Evolutionary conservation across 192 early-diverging fungal genomes (phyloP), one percentile per base, ranked within the genome.

Genomic region (Blastocladiella britannica): DNA sequence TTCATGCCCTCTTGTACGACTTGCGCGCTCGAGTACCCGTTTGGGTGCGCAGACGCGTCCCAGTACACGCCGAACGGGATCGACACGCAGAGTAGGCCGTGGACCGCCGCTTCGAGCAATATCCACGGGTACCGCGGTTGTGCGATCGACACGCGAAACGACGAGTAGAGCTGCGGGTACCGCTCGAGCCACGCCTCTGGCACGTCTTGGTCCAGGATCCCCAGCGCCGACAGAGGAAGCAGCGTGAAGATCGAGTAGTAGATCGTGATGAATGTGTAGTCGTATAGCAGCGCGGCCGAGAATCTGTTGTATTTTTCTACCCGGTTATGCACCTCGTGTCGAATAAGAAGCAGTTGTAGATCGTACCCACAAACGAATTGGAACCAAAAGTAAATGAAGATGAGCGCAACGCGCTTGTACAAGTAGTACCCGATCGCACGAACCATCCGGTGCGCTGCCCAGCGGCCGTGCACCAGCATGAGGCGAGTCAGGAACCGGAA

Each of bases 241-340:
- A 81, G 79, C 20, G 92, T 89, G 59, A 91, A 88, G 1, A 85
- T 55, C 61, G 88, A 65, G 63, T 96, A 91, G 72, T 86, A 91
- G 56, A 91, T 73, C n/a, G 83, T 74, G 54, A 92, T 79, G 53
- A 84, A 82, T 20, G 88, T 80, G 66, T 86, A 82, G 65, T 97
- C 91, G 61, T 87, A 89, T 15, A 88, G 58, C 63, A 82, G 77
- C 47, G 79, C 59, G 15, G 80, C 82, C 0, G 87, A 87, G 62
- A 84, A 92, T 53, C 0, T 9, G 15, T 9, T 47, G 37, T 6
- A 20, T 47, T 20, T 20, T 9, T 9, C 37, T 20, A 47, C 12
- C 37, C n/a, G 37, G n/a, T 4, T 9, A 4, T 1, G 37, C 37
- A 47, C 15, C 15, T 20, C 15, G 15, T 7, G 3, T 20, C 2